Evolutionary conservation across 2,329 filamentous ascomycete genomes (phyloP).

Genomic region (Aspergillus thermomutatus): DNA sequence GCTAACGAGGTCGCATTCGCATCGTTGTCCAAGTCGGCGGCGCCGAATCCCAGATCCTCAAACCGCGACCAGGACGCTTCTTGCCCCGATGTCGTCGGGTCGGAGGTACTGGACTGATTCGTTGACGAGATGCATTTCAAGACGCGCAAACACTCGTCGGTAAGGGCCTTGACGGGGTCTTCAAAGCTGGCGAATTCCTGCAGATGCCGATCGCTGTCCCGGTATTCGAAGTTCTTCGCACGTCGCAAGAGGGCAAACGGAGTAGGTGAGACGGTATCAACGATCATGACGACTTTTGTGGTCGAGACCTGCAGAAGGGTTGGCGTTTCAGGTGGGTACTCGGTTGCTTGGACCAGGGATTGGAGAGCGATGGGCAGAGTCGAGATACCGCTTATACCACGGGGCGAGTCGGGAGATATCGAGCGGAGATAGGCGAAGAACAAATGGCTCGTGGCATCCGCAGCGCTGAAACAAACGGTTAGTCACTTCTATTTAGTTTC

Average conservation of each 20-base stretch:
- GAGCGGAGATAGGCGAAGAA: slow-evolving; percentile 98
- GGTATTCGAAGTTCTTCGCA: slow-evolving; percentile 92
- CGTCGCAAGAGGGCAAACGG: slow-evolving; percentile 87
- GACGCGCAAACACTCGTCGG: slow-evolving; percentile 90
- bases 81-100: slow-evolving; percentile 66
- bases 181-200: slow-evolving; percentile 84
- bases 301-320: slow-evolving; percentile 74
- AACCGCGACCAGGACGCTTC: slow-evolving; percentile 97
- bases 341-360: slow-evolving; percentile 83
- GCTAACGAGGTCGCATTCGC: slow-evolving; percentile 27
- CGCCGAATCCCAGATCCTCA: slow-evolving; percentile 88
- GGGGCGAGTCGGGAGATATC: slow-evolving; percentile 70
- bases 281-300: slow-evolving; percentile 92
- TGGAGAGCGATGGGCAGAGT: slow-evolving; percentile 86
- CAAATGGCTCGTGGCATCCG: slow-evolving; percentile 91
- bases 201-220: slow-evolving; percentile 80
- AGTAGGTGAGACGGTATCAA: slow-evolving; percentile 89
- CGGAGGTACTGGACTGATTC: slow-evolving; percentile 78
- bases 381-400: slow-evolving; percentile 73
- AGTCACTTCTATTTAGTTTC: not conserved
- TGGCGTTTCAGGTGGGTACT: slow-evolving; percentile 83
- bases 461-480: slow-evolving; percentile 61
- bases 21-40: slow-evolving; percentile 65
- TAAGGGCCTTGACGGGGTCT: slow-evolving; percentile 81
- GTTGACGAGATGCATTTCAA: slow-evolving; percentile 81